These are phyloP conservation scores for Vanderwaltozyma verrucispora DNA, from an alignment of 805 yeast genomes.

Conservation along the genomic window DNA sequence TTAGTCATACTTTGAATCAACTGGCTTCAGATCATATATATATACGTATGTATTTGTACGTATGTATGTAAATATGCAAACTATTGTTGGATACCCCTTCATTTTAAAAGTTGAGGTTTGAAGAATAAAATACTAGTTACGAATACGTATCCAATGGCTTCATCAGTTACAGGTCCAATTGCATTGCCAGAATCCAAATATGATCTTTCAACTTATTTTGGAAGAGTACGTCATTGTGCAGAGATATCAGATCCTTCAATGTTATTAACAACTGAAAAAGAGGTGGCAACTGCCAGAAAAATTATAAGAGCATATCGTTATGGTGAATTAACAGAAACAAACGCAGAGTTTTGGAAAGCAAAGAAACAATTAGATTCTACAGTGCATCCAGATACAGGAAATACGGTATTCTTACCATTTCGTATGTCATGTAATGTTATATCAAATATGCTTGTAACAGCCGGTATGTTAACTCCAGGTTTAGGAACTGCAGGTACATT, in stretches of 20 bases:
- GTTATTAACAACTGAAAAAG: slow-evolving; percentile 60
- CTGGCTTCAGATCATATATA: no score
- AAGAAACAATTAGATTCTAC: slow-evolving; percentile 84
- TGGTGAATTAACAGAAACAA: slow-evolving; percentile 54
- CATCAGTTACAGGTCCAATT: slow-evolving; percentile 75
- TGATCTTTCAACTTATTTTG: slow-evolving; percentile 79
- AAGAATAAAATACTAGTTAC: not conserved
- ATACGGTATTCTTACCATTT: slow-evolving; percentile 84
- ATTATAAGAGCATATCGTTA: slow-evolving; percentile 62
- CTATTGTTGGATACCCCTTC: no score
- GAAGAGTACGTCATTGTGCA: slow-evolving; percentile 90
- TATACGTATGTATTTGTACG: not conserved
- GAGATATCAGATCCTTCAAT: slow-evolving; percentile 87
- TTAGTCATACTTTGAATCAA: no score
- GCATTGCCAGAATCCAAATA: slow-evolving; percentile 70
- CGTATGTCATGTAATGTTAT: slow-evolving; percentile 95
- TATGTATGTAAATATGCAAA: not conserved
- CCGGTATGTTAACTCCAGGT: slow-evolving; percentile 96
- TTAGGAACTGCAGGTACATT: slow-evolving; percentile 82
- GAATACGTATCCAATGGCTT: no score
- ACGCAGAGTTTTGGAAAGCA: slow-evolving; percentile 81
- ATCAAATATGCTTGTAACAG: slow-evolving; percentile 88
- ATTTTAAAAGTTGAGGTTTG: no score
- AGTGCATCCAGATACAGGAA: slow-evolving; percentile 94
- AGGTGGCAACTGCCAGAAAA: slow-evolving; percentile 53